These are phyloP conservation scores for Candida ficus DNA, from an alignment of 805 yeast species.

Conservation along the genomic window DNA sequence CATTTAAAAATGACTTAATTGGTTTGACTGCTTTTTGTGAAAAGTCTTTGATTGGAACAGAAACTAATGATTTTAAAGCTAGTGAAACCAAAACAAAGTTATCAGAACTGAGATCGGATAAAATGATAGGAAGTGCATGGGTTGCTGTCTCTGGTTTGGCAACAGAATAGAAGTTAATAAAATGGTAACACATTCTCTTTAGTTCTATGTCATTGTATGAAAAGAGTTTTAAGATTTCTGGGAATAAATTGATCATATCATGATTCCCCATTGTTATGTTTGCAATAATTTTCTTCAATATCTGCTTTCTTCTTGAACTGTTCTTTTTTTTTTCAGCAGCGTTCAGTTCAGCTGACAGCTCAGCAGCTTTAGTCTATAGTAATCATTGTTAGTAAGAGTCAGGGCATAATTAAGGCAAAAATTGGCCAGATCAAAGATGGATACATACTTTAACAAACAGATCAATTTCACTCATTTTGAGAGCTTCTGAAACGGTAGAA, in stretches of 20 bases:
- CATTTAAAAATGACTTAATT: constrained; percentile 33
- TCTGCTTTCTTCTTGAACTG: constrained; percentile 35
- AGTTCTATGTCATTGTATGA: constrained; percentile 59
- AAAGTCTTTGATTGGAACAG: constrained; percentile 52
- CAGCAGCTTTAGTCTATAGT: constrained; percentile 23
- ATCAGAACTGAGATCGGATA: constrained; percentile 45
- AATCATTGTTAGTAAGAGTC: no score
- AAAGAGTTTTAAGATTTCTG: constrained; percentile 55
- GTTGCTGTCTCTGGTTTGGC: constrained; percentile 51
- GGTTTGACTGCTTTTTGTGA: constrained; percentile 39
- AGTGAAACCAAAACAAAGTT: constrained; percentile 49
- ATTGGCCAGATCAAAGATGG: not conserved
- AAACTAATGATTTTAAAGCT: constrained; percentile 58
- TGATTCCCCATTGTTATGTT: constrained; percentile 78
- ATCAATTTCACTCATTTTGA: constrained; percentile 19
- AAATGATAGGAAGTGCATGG: constrained; percentile 50
- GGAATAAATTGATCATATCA: constrained; percentile 64
- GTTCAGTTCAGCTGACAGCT: constrained; percentile 29
- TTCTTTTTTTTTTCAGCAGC: constrained; percentile 35
- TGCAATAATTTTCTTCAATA: constrained; percentile 71
- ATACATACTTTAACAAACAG: constrained; percentile 21
- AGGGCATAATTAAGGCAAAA: no score
- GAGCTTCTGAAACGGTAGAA: not conserved
- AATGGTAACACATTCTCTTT: constrained; percentile 67
- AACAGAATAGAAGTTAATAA: constrained; percentile 53